Evolutionary conservation across 305 asterid genomes (phyloP), one percentile per base, ranked within the genome.

Genomic region (Andrographis paniculata): DNA sequence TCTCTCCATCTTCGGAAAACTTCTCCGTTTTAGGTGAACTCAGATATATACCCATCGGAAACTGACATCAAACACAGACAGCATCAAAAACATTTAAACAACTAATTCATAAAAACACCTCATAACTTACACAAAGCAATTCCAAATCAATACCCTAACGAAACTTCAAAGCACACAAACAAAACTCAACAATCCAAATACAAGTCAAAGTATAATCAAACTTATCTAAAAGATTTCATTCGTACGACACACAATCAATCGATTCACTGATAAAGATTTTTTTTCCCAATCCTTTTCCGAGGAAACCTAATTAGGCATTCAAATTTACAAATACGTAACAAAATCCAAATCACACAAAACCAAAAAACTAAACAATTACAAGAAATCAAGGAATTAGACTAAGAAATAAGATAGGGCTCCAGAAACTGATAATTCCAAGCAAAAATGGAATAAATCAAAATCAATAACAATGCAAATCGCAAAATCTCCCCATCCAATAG

Each of bases 1-100:
- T 85, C 67, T 64, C 82, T 8, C 93, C 95, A 65, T 88, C 94
- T 60, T 88, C 93, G 18, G 97, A 88, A 27, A 71, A 50, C 52
- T 88, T 85, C 50, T 88, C 97, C 2, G 93, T 88, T 64, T 84
- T 88, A 5, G 97, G 97, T 57, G 82, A 64, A 62, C 97, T 88
- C 46, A 88, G 78, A 69, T 88, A 88, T 66, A 84, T 63, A 48
- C 97, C 97, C 97, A 88, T 88, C 72, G 61, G 62, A 65, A 70
- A 59, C 88, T 75, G 79, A 36, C 58, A 71, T 55, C 65, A 56
- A 31, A 40, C 58, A 64, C 33, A 55, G 17, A 53, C 12, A 20
- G 15, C 14, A 49, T 58, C 52, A 45, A 36, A 43, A 40, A 50
- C 35, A 52, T 42, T 14, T 45, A 42, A 56, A 56, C 23, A 42